Conservation (phyloP, 495 filamentous ascomycete species). For the Tuber microsphaerosporum region DNA sequence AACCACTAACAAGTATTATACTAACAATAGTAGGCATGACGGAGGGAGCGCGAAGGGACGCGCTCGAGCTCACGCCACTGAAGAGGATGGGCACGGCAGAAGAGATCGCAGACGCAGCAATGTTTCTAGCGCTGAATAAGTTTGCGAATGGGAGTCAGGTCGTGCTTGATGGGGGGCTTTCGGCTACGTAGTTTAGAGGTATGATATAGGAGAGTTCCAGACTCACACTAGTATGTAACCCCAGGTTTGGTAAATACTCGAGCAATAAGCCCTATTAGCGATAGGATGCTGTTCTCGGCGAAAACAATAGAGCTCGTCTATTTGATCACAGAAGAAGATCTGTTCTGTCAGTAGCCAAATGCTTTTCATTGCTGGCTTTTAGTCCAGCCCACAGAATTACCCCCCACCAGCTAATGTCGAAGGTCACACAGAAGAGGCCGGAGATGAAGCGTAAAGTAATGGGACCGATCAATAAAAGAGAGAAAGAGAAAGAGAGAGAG, state of each 20-base stretch:
- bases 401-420: neutral
- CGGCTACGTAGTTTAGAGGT: constrained; percentile 49
- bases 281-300: neutral
- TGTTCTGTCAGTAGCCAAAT: neutral
- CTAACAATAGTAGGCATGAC: constrained; percentile 24
- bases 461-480: too few species aligned
- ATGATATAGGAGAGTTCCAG: neutral
- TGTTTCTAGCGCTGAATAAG: constrained; percentile 67
- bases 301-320: neutral
- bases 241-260: neutral
- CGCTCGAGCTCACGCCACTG: constrained; percentile 54
- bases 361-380: neutral
- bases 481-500: too few species aligned
- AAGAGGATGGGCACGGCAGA: constrained; percentile 58
- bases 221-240: neutral
- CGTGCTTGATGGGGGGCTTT: constrained; percentile 78
- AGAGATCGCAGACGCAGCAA: constrained; percentile 73
- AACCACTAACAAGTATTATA: neutral
- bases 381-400: neutral
- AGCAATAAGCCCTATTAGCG: neutral
- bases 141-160: constrained; percentile 81
- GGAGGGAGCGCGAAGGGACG: constrained; percentile 9
- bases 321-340: neutral
- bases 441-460: too few species aligned
- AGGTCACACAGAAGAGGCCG: too few species aligned